Evolutionary conservation across 176 grass and related monocot species (phyloP).

Genomic region (Tuctoria greenei): DNA sequence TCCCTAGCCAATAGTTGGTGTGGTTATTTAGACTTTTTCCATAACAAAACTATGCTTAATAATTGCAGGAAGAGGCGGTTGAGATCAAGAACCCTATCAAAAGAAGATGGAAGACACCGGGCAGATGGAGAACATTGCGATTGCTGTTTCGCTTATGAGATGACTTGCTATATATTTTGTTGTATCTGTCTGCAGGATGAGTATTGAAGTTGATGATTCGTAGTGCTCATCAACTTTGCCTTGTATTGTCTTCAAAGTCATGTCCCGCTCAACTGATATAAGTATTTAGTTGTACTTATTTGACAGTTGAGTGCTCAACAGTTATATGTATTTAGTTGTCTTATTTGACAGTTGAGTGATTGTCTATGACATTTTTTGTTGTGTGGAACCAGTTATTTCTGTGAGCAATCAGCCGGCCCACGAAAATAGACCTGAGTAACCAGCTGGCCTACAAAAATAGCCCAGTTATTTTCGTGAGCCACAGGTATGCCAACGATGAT

Average conservation of each 20-base stretch:
- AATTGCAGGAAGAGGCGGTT: constrained; percentile 47
- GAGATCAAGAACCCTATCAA: constrained; percentile 57
- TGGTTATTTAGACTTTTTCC: too few species aligned
- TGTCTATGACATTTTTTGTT: too few species aligned
- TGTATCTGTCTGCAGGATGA: background rate
- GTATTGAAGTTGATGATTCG: background rate
- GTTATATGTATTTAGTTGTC: too few species aligned
- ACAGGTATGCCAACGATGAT: too few species aligned
- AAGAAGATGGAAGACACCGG: constrained; percentile 34
- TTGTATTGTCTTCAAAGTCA: background rate
- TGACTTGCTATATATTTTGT: background rate
- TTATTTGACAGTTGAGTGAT: too few species aligned
- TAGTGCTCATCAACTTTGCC: background rate
- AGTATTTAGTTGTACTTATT: background rate
- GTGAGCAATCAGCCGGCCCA: too few species aligned
- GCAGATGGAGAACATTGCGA: background rate
- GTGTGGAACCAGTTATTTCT: too few species aligned
- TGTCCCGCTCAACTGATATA: background rate
- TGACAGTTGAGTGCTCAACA: too few species aligned
- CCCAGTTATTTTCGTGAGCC: too few species aligned
- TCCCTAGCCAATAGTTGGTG: too few species aligned
- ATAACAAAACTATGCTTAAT: constrained; percentile 10
- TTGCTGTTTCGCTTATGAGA: background rate
- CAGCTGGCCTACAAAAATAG: too few species aligned
- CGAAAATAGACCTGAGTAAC: too few species aligned